Conservation (phyloP, 2,329 filamentous ascomycete species). For the Anisogramma anomala region DNA sequence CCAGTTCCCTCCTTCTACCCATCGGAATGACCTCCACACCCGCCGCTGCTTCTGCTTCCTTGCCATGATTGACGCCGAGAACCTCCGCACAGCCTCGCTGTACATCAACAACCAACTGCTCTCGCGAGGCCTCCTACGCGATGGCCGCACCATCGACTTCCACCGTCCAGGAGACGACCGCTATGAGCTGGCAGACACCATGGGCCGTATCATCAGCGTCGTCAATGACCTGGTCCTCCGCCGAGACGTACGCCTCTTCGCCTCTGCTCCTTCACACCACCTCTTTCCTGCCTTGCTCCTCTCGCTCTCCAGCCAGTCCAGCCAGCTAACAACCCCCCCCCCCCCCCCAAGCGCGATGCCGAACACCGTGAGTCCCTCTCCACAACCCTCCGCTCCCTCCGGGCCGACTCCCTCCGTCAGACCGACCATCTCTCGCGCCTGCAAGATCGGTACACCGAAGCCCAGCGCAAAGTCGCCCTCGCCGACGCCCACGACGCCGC, state of each 20-base stretch:
- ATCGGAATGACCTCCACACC: constrained; percentile 9
- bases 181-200: constrained; percentile 44
- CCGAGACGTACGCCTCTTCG: constrained; percentile 55
- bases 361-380: constrained; percentile 78
- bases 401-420: constrained; percentile 63
- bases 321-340: background rate
- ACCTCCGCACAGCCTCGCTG: constrained; percentile 54
- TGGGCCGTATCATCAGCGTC: constrained; percentile 80
- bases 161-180: constrained; percentile 55
- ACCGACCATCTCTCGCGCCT: constrained; percentile 54
- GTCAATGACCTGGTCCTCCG: constrained; percentile 87
- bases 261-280: background rate
- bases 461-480: constrained; percentile 43
- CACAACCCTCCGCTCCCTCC: constrained; percentile 62
- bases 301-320: too few species aligned
- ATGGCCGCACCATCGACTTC: constrained; percentile 73
- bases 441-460: constrained; percentile 40
- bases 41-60: background rate
- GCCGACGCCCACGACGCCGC: constrained; percentile 61
- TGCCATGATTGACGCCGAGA: constrained; percentile 46
- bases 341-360: constrained; percentile 59
- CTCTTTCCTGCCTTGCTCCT: background rate
- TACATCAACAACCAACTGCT: constrained; percentile 65
- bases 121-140: constrained; percentile 51
- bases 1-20: background rate